phyloP scores from a whole-genome alignment of 345 rosid species.

The Physaria fendleri region DNA sequence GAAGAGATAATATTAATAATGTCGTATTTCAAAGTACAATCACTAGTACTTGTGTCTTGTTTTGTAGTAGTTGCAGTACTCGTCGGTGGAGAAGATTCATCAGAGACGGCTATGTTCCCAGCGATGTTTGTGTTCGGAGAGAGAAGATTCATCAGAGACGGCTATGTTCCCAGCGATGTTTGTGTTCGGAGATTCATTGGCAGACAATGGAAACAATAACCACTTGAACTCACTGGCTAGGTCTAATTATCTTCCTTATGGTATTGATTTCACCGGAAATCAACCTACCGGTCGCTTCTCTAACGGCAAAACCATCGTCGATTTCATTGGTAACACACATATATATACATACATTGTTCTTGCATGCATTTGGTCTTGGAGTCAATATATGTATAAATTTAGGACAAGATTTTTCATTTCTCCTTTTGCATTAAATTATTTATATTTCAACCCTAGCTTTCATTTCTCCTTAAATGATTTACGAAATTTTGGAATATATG shows the following conservation, averaged over 20 bases:
- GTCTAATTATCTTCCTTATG: conserved; percentile 74
- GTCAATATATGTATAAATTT: not conserved
- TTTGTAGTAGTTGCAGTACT: not conserved
- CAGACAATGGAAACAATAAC: conserved; percentile 74
- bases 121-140: conserved; percentile 89
- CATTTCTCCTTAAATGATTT: too few relatives aligned
- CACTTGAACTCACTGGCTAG: conserved; percentile 50
- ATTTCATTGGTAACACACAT: conserved; percentile 59
- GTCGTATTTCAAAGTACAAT: not conserved
- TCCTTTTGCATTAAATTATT: not conserved
- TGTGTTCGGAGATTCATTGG: conserved; percentile 74
- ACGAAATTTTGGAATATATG: not conserved
- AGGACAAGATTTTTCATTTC: not conserved
- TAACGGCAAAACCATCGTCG: conserved; percentile 72
- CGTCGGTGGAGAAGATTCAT: conserved; percentile 2
- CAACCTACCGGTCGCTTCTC: conserved; percentile 73
- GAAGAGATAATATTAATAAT: not conserved
- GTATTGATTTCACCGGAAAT: conserved; percentile 53
- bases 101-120: conserved; percentile 32
- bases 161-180: conserved; percentile 60
- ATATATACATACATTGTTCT: not conserved
- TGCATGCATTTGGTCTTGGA: not conserved
- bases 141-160: not conserved
- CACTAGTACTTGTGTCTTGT: not conserved
- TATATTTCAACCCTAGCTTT: too few relatives aligned